Conservation (phyloP, 768 basidiomycete species). For the Hortiboletus flavorubellus region DNA sequence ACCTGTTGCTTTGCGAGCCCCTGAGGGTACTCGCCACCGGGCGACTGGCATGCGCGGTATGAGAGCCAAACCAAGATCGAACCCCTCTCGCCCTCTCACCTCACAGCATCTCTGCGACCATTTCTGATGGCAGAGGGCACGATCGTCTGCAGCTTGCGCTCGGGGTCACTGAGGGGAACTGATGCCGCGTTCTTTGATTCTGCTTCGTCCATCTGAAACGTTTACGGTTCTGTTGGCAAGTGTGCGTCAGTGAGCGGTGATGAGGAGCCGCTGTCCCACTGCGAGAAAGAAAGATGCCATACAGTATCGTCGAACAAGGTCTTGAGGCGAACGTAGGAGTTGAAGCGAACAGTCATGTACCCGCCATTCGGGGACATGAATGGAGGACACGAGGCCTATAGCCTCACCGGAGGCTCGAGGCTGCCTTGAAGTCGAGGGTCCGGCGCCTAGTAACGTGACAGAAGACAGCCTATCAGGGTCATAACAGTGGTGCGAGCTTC, state of each 20-base stretch:
- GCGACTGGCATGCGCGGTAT: not conserved
- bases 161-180: not conserved
- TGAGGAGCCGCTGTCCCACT: not conserved
- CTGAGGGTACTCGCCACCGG: slow-evolving; percentile 18
- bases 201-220: slow-evolving; percentile 2
- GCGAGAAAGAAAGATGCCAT: not conserved
- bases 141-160: slow-evolving; percentile 7
- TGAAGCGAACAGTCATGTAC: slow-evolving; percentile 2
- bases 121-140: slow-evolving; percentile 16
- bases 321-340: not conserved
- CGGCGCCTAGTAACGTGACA: not conserved
- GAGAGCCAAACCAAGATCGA: not conserved
- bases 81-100: slow-evolving; percentile 6
- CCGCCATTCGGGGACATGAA: not conserved
- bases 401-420: slow-evolving; percentile 1
- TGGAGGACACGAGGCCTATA: slow-evolving; percentile 7
- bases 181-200: not conserved
- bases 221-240: not conserved
- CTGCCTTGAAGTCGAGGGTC: not conserved
- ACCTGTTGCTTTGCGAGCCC: slow-evolving; percentile 6
- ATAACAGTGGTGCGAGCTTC: too few relatives aligned
- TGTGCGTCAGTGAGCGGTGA: not conserved
- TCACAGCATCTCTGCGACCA: not conserved
- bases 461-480: too few relatives aligned
- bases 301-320: not conserved